phyloP scores from a whole-genome alignment of 1,139 yeast species.

The Blastobotrys arbuscula region DNA sequence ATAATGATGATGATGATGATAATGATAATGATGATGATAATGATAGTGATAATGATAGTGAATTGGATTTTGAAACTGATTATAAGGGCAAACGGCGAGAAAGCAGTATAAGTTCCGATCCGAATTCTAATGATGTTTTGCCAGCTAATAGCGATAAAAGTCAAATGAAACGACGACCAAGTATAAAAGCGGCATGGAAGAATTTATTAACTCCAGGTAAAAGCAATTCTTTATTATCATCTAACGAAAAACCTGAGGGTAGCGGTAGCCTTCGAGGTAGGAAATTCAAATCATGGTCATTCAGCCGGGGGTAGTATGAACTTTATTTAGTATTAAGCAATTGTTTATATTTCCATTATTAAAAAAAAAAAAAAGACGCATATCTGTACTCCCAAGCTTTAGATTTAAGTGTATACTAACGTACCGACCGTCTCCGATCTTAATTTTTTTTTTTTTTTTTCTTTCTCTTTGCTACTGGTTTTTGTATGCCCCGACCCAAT shows the following conservation, averaged over 20 bases:
- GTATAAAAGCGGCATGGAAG: constrained; percentile 3
- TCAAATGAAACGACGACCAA: not conserved
- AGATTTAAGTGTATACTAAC: too few species aligned
- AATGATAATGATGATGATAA: not conserved
- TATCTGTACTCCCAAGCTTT: too few species aligned
- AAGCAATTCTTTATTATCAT: not conserved
- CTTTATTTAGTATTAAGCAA: not conserved
- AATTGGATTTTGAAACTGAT: too few species aligned
- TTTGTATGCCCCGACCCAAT: too few species aligned
- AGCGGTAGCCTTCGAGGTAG: not conserved
- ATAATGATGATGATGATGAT: not conserved
- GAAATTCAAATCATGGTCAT: not conserved
- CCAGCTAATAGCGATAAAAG: not conserved
- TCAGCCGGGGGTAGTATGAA: not conserved
- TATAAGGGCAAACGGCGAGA: not conserved
- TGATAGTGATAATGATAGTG: constrained; percentile 1
- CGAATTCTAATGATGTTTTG: not conserved
- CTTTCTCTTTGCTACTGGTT: not conserved
- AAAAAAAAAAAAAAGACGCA: too few species aligned
- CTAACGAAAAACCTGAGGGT: too few species aligned
- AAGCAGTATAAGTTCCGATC: not conserved
- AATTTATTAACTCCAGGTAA: not conserved
- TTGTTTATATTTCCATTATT: not conserved
- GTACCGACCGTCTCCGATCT: too few species aligned
- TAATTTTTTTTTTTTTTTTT: not conserved